Conservation (phyloP, 768 basidiomycete genomes). For the Suillus lakei region DNA sequence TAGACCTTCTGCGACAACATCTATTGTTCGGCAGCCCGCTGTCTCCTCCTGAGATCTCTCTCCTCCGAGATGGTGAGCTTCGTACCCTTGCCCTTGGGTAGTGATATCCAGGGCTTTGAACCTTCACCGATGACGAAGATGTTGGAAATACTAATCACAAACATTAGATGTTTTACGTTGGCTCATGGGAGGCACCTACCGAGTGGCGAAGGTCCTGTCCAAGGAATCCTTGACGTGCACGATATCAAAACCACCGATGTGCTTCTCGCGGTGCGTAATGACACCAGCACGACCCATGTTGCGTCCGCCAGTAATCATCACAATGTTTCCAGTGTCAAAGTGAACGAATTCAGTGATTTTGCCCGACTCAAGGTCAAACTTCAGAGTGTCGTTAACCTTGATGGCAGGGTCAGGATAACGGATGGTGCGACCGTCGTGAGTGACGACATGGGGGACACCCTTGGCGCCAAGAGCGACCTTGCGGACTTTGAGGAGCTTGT, state of each 20-base stretch:
- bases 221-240: constrained; percentile 96
- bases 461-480: constrained; percentile 90
- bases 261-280: constrained; percentile 96
- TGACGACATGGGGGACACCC: constrained; percentile 96
- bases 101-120: constrained; percentile 92
- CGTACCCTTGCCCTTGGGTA: constrained; percentile 97
- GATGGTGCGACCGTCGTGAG: constrained; percentile 99
- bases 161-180: not conserved
- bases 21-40: constrained; percentile 71
- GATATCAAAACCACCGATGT: constrained; percentile 98
- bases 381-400: constrained; percentile 96
- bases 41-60: constrained; percentile 89
- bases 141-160: constrained; percentile 76
- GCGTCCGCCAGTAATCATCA: constrained; percentile 97
- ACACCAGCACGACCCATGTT: constrained; percentile 99
- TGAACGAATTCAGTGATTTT: constrained; percentile 93
- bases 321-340: constrained; percentile 97
- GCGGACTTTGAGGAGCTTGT: constrained; percentile 96
- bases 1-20: constrained; percentile 21
- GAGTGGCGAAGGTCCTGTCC: constrained; percentile 96
- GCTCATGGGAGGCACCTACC: constrained; percentile 54
- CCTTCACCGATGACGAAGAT: constrained; percentile 99
- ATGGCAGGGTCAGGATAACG: constrained; percentile 98
- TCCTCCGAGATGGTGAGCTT: constrained; percentile 98
- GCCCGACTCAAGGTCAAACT: constrained; percentile 92